Evolutionary conservation across 148 eudicot genomes (phyloP), one percentile per base, ranked within the genome.

Genomic region (Arbutus unedo): DNA sequence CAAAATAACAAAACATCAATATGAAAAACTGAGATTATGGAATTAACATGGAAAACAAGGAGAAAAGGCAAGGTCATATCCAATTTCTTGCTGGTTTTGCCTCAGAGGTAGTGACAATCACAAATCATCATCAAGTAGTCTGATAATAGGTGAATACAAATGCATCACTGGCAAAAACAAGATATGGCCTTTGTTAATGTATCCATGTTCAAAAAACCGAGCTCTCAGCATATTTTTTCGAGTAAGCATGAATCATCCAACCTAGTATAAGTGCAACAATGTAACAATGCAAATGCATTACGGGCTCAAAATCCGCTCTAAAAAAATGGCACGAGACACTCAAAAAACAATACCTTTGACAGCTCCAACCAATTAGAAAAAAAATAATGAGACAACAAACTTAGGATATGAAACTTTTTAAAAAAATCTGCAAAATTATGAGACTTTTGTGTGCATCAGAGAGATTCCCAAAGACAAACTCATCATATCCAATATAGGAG

Each of bases 391-490:
- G 55, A 25, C n/a, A 48, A 48, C 41, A 73, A 73, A 73, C n/a
- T 19, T 19, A 18, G 25, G 23, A 44, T 66, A 8, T 3, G 8
- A 41, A 70, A 59, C 16, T 2, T 0, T 2, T 13, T 9, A 6
- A 5, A 23, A 64, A 62, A 64, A 47, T 62, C 74, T 23, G 18
- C 55, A 11, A 45, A n/a, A 16, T 9, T 16, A 3, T 25, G 72
- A 38, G 9, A 31, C 3, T 6, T 76, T 19, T 51, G 77, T 51
- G 77, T 83, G 88, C 88, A 86, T 86, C 88, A 83, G 78, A 86
- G 87, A 85, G 88, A 86, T 86, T 86, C 88, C 88, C 88, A 80
- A 80, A 59, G 86, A 71, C 83, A 62, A 62, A 86, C 81, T 86
- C 88, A 83, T 47, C 81, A 75, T 75, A 47, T 73, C 82, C 79